A percentile compares a stretch with the other conserved stretches of the same genome.
Conservation (phyloP, 208 protist species). For the Leishmania tarentolae region DNA sequence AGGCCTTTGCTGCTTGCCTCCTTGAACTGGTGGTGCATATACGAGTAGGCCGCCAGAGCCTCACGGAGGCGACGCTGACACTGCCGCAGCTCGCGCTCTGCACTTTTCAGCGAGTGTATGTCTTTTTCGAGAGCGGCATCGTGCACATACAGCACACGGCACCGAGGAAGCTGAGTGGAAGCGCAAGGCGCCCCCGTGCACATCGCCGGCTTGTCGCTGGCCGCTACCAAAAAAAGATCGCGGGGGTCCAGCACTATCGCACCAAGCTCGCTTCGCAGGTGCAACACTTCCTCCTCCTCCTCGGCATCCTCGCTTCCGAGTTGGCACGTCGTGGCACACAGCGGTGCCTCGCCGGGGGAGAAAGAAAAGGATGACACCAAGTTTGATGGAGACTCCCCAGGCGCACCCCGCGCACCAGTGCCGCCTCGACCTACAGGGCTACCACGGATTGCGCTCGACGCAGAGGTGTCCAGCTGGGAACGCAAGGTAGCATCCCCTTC, state of each 20-base stretch:
- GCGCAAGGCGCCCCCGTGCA: neutral
- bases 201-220: neutral
- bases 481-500: conserved; percentile 10
- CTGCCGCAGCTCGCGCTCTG: conserved; percentile 24
- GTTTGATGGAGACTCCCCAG: conserved; percentile 4
- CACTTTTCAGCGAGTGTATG: conserved; percentile 5
- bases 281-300: conserved; percentile 12
- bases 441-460: neutral
- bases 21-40: conserved; percentile 17
- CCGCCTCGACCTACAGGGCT: conserved; percentile 1
- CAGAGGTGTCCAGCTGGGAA: conserved; percentile 8
- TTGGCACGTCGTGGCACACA: neutral
- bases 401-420: neutral
- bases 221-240: neutral
- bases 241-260: conserved; percentile 7
- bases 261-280: conserved; percentile 8
- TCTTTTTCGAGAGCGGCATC: conserved; percentile 19
- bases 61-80: conserved; percentile 24
- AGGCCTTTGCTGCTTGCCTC: conserved; percentile 7
- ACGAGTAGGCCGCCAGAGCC: conserved; percentile 13
- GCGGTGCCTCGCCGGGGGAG: neutral
- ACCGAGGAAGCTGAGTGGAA: conserved; percentile 9
- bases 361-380: neutral
- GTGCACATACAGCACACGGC: conserved; percentile 27
- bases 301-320: conserved; percentile 4